phyloP scores from a whole-genome alignment of 169 alveolate genomes.

The Plasmodium cynomolgi region DNA sequence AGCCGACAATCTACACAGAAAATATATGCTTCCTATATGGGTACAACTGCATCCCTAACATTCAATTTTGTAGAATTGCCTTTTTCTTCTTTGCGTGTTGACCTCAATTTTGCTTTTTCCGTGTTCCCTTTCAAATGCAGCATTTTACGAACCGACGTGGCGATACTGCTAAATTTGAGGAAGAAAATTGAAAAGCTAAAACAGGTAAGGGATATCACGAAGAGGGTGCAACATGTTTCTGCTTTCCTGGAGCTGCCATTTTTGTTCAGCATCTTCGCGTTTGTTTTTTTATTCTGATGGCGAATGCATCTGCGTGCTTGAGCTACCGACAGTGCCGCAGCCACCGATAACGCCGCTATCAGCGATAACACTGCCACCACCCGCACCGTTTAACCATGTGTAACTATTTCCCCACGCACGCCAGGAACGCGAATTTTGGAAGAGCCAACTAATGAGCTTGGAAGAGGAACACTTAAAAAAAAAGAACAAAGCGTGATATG shows the following conservation, averaged over 20 bases:
- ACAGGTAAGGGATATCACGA: constrained; percentile 13
- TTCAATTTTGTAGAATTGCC: neutral
- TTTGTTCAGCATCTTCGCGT: neutral
- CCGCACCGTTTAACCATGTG: neutral
- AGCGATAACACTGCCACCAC: neutral
- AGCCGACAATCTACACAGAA: constrained; percentile 67
- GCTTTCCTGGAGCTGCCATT: neutral
- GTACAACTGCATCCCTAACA: constrained; percentile 2
- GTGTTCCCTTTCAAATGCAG: constrained; percentile 2
- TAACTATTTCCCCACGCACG: neutral
- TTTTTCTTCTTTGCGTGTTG: neutral
- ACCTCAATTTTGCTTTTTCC: neutral
- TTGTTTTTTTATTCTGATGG: neutral
- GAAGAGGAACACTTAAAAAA: constrained; percentile 64
- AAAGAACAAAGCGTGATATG: constrained; percentile 19
- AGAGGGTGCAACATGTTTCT: neutral
- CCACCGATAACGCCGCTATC: too few species aligned
- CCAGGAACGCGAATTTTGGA: constrained; percentile 70
- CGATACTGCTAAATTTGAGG: constrained; percentile 55
- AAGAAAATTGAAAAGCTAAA: constrained; percentile 67
- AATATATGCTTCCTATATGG: constrained; percentile 71
- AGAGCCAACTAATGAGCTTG: constrained; percentile 21
- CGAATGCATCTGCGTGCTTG: neutral
- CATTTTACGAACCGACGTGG: constrained; percentile 70
- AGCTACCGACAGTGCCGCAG: neutral